These are phyloP conservation scores for Hippophae rhamnoides DNA, from an alignment of 306 rosid genomes.

Conservation along the genomic window DNA sequence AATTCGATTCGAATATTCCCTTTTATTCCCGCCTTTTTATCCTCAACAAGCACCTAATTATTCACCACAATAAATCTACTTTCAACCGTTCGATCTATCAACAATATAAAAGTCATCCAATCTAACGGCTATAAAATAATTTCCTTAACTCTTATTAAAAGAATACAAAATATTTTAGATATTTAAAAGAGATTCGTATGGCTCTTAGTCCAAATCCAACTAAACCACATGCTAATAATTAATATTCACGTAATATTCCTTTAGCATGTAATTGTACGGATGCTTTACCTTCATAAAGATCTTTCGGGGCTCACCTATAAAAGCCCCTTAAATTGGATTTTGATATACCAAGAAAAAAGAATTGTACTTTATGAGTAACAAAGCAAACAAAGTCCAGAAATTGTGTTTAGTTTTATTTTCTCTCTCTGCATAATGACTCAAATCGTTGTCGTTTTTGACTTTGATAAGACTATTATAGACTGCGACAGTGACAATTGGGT, in stretches of 20 bases:
- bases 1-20: slow-evolving; percentile 39
- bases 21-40: slow-evolving; percentile 29
- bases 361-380: not conserved
- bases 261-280: slow-evolving; percentile 7
- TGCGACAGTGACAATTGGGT: slow-evolving; percentile 78
- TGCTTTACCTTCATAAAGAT: not conserved
- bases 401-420: not conserved
- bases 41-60: not conserved
- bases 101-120: slow-evolving; percentile 3
- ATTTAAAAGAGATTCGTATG: not conserved
- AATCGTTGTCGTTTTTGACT: slow-evolving; percentile 55
- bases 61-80: not conserved
- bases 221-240: not conserved
- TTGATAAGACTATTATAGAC: slow-evolving; percentile 75
- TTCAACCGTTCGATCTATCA: slow-evolving; percentile 10
- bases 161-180: not conserved
- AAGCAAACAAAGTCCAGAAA: not conserved
- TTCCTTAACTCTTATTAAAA: not conserved
- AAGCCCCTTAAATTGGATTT: slow-evolving; percentile 9
- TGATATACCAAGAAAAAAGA: not conserved
- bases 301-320: slow-evolving; percentile 22
- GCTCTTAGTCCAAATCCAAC: no score
- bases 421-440: slow-evolving; percentile 26
- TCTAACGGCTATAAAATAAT: slow-evolving; percentile 11
- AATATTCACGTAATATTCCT: slow-evolving; percentile 37